Evolutionary conservation across 345 rosid genomes (phyloP), one percentile per base, ranked within the genome.

Genomic region (Eucalyptus curtisii): DNA sequence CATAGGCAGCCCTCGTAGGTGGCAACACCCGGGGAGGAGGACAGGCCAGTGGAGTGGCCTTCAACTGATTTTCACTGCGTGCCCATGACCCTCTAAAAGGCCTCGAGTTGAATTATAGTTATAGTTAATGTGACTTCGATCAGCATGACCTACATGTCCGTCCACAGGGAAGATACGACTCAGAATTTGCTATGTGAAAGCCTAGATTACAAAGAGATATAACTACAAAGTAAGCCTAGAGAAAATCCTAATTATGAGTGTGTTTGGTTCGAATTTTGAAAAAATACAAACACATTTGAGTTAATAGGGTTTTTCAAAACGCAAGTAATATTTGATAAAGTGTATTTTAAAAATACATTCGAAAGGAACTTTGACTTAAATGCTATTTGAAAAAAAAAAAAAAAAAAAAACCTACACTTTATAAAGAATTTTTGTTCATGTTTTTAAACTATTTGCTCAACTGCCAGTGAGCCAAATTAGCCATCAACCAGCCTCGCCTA

Each of bases 221-320:
- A 64, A n/a, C 5, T n/a, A 64, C 20, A 64, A 64, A 64, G 11
- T n/a, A 64, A n/a, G 37, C 37, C 20, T 64, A 64, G 37, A 15
- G 16, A 64, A 64, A 64, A 64, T 8, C 40, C 10, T 17, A n/a
- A n/a, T 64, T n/a, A 55, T 9, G 61, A 24, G 3, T 55, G 61
- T 24, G 30, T 55, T 55, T 10, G 61, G 30, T 55, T 55, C 13
- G 1, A 55, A 22, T 22, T 55, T 55, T 55, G 30, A 22, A 6
- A 55, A 55, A 55, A 55, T 55, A 0, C 13, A 55, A 55, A 55
- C 0, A 5, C 12, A 3, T 55, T 55, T 55, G 3, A 10, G 13
- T 9, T 24, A 55, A 22, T 22, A 5, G 1, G 61, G 3, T 24
- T 55, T 55, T 55, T 24, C 1, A 0, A 55, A 55, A 55, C 0